phyloP scores from a whole-genome alignment of 495 filamentous ascomycete species.

The Terfezia claveryi region DNA sequence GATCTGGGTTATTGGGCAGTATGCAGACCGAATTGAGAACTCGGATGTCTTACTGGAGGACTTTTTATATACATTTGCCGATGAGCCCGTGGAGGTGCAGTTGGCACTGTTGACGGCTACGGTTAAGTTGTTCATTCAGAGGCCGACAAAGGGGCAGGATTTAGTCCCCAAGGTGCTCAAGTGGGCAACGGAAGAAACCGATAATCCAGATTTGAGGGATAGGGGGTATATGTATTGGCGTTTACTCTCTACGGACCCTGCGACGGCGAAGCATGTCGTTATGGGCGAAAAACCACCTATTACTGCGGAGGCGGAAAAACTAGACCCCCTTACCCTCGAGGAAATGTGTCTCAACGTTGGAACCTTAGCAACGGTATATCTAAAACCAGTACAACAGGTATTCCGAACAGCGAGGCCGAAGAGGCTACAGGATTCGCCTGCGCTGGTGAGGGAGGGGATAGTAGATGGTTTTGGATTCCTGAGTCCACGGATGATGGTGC shows the following conservation, averaged over 20 bases:
- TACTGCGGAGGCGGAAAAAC: conserved; percentile 84
- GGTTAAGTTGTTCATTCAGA: conserved; percentile 94
- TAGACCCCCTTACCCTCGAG: conserved; percentile 77
- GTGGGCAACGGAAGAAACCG: conserved; percentile 97
- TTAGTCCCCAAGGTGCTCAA: conserved; percentile 91
- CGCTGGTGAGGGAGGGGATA: conserved; percentile 49
- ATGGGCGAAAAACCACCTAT: conserved; percentile 96
- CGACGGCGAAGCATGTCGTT: conserved; percentile 64
- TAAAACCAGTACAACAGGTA: conserved; percentile 95
- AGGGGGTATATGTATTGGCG: conserved; percentile 99
- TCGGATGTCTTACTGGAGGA: conserved; percentile 83
- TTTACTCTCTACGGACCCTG: conserved; percentile 79
- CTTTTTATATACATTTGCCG: conserved; percentile 77
- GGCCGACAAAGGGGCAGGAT: conserved; percentile 82
- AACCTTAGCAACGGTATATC: conserved; percentile 87
- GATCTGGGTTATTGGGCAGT: conserved; percentile 98
- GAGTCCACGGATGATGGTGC: conserved; percentile 29
- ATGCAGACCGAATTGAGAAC: conserved; percentile 91
- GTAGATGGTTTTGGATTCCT: conserved; percentile 26
- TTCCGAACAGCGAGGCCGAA: conserved; percentile 73
- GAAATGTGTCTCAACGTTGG: conserved; percentile 95
- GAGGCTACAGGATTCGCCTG: conserved; percentile 55
- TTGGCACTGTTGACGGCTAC: conserved; percentile 86
- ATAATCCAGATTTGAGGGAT: conserved; percentile 90
- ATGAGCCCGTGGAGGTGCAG: conserved; percentile 89